Evolutionary conservation across 2,329 filamentous ascomycete genomes (phyloP).

Genomic region (Curvularia lunata): DNA sequence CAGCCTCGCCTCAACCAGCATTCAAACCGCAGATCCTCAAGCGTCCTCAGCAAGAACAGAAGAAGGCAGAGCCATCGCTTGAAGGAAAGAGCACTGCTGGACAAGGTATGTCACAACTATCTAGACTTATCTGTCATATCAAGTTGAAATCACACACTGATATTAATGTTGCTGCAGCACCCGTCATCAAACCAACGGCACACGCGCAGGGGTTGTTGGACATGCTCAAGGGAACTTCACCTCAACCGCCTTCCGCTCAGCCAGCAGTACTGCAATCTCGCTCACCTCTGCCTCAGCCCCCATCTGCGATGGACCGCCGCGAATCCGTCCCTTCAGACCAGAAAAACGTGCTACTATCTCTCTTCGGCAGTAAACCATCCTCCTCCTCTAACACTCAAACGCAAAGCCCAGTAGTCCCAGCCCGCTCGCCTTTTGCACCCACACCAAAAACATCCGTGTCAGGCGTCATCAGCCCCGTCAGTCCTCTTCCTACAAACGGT

Average conservation of each 20-base stretch:
- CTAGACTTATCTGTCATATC: too few species aligned
- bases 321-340: slow-evolving; percentile 41
- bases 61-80: slow-evolving; percentile 1
- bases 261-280: slow-evolving; percentile 15
- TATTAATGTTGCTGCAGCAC: not conserved
- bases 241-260: slow-evolving; percentile 19
- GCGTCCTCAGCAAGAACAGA: slow-evolving; percentile 38
- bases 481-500: slow-evolving; percentile 42
- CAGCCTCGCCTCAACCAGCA: slow-evolving; percentile 22
- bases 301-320: slow-evolving; percentile 32
- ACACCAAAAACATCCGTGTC: slow-evolving; percentile 42
- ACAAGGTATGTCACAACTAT: slow-evolving; percentile 1
- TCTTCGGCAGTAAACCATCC: slow-evolving; percentile 38
- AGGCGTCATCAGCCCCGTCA: slow-evolving; percentile 49
- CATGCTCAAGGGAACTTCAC: slow-evolving; percentile 28
- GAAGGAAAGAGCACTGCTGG: not conserved
- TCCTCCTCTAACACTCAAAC: slow-evolving; percentile 19
- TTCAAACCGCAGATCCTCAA: slow-evolving; percentile 49
- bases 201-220: slow-evolving; percentile 31
- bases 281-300: slow-evolving; percentile 14
- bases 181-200: slow-evolving; percentile 18
- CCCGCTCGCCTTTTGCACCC: slow-evolving; percentile 32
- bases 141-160: not conserved
- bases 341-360: slow-evolving; percentile 46
- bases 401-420: slow-evolving; percentile 29